Base-by-base conservation (phyloP, 108 stramenopile species). In the Poteriospumella lacustris region DNA sequence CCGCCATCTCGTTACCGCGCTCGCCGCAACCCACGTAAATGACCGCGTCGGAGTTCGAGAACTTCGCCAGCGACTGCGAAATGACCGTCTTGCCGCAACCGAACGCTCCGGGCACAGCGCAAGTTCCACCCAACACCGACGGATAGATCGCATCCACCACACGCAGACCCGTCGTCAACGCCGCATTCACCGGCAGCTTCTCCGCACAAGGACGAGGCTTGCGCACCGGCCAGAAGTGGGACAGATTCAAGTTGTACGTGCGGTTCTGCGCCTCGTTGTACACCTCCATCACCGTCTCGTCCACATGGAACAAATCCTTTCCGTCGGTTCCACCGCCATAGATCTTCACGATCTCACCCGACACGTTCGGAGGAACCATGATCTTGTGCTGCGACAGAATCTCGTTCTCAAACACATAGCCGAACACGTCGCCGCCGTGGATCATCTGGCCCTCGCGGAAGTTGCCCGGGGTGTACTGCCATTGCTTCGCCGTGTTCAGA, bases 81-180 rank as follows among this genome's bases (percentile, higher is more conserved):
- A 99, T 99, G 80, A 97, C 96, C 68, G 98, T 99, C 95, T 99
- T 99, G 79, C 98, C 98, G 84, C 98, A 99, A 29, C 94, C 96
- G 86, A 99, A 99, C 38, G 98, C 98, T 59, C 98, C 98, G 60
- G 98, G 98, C 3, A 99, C 96, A 69, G 98, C 97, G 77, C 95
- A 97, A 2, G 98, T 97, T 78, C 98, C 98, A 38, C 98, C 98
- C 70, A 96, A 88, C 43, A 99, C 98, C 39, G 95, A 95, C 26
- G 68, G 78, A 90, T 97, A 99, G 80, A 99, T 92, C 62, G 94
- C 93, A 84, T 99, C 98, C 81, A 99, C 93, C 43, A 97, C 96
- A 78, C 98, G 93, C 76, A 97, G 92, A 36, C 98, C 98, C 5
- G 98, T 99, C 62, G 96, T 97, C 44, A 99, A 92, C 39, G 98